Evolutionary conservation across 208 protist genomes (phyloP), one percentile per base, ranked within the genome.

Genomic region (Strigomonas culicis): DNA sequence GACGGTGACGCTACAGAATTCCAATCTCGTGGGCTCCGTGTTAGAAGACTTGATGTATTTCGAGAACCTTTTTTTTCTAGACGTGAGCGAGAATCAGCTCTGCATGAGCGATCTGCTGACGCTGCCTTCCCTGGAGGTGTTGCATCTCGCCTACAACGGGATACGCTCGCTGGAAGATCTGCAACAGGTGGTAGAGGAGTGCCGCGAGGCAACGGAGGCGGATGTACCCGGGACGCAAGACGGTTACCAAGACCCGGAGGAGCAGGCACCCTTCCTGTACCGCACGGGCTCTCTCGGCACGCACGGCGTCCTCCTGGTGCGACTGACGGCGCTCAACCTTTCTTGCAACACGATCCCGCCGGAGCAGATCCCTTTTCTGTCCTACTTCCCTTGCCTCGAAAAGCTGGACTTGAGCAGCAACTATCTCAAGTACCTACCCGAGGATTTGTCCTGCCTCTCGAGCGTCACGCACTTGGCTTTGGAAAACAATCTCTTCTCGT

Each of bases 391-490:
- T 1, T 79, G 65, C 56, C 73, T 96, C 24, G 75, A 89, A 55
- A 79, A 89, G 51, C 76, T 96, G 0, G 87, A 96, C 64, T 66
- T 96, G 31, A 94, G 87, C 71, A 75, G 84, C 52, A 96, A 96
- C 73, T 72, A 83, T 17, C 63, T 96, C 46, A 72, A 76, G 34
- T 59, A 52, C 0, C 64, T 96, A 24, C 90, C 90, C 10, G 21
- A 50, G 13, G 87, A 96, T 55, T 74, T 96, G 43, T 90, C 85
- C 22, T 56, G 46, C 4, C 79, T 96, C 4, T 72, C 81, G 22
- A 79, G 78, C 60, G 79, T 96, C 28, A 94, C 87, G 17, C 90
- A 94, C 53, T 75, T 96, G 25, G 88, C 88, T 17, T 68, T 96
- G 39, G 87, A 96, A 74, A 59, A 80, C 44, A 96, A 96, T 66